These are phyloP conservation scores for Pythium dissimile DNA, from an alignment of 352 stramenopile genomes.

Conservation along the genomic window DNA sequence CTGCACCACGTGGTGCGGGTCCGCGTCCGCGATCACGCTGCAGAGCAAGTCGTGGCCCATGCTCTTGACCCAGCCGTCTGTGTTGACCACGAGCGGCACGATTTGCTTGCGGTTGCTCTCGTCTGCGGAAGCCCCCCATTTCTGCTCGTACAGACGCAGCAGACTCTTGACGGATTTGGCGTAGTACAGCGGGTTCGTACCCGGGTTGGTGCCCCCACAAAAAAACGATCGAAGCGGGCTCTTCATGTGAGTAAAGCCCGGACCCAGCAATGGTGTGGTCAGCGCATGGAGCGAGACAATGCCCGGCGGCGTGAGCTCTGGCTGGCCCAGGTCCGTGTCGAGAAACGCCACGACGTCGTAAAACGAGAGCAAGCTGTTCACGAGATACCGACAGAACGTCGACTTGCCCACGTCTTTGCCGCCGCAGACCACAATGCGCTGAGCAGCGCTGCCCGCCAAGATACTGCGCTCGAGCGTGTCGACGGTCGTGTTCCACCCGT, in stretches of 20 bases:
- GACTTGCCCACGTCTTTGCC: slow-evolving; percentile 96
- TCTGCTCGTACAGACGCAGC: slow-evolving; percentile 55
- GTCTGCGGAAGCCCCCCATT: slow-evolving; percentile 30
- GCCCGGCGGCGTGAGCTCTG: slow-evolving; percentile 91
- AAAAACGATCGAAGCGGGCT: slow-evolving; percentile 69
- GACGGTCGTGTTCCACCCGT: slow-evolving; percentile 45
- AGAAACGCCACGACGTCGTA: slow-evolving; percentile 88
- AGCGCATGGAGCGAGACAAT: slow-evolving; percentile 91
- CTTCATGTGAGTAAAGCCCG: slow-evolving; percentile 91
- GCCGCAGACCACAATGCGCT: slow-evolving; percentile 90
- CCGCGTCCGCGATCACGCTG: slow-evolving; percentile 79
- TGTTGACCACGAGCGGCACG: slow-evolving; percentile 95
- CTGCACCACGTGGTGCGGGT: slow-evolving; percentile 92
- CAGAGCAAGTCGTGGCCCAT: slow-evolving; percentile 95
- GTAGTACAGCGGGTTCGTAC: slow-evolving; percentile 74
- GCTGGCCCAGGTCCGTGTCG: slow-evolving; percentile 95
- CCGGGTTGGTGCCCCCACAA: slow-evolving; percentile 69
- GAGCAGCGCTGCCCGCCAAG: slow-evolving; percentile 12
- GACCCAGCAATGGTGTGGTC: slow-evolving; percentile 84
- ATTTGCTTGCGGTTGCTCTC: neutral
- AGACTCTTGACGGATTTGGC: slow-evolving; percentile 69
- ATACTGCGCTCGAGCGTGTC: slow-evolving; percentile 43
- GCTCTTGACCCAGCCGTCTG: slow-evolving; percentile 97
- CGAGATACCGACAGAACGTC: slow-evolving; percentile 92
- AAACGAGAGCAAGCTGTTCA: slow-evolving; percentile 88